A percentile compares a stretch with the other conserved stretches of the same genome.
These are phyloP conservation scores for Malbranchea zuffiana DNA, from an alignment of 2,329 filamentous ascomycete species.

Conservation along the genomic window DNA sequence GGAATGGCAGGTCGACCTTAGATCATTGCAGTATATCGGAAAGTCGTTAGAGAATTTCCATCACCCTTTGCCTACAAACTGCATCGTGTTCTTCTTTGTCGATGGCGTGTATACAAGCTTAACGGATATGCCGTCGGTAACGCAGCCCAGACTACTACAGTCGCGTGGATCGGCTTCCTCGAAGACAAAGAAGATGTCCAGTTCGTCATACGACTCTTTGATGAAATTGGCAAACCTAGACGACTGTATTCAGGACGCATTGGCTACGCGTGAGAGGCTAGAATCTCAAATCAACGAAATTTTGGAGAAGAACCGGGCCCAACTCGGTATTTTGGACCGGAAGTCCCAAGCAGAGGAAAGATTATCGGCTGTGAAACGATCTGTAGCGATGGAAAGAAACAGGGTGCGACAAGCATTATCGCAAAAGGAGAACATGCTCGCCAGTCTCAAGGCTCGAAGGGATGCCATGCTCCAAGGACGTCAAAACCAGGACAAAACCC, in stretches of 20 bases:
- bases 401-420: slow-evolving; percentile 51
- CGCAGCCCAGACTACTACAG: slow-evolving; percentile 16
- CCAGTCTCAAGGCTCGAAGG: slow-evolving; percentile 54
- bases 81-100: slow-evolving; percentile 70
- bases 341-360: slow-evolving; percentile 33
- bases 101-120: slow-evolving; percentile 77
- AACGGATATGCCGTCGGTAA: slow-evolving; percentile 50
- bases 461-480: slow-evolving; percentile 57
- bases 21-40: slow-evolving; percentile 66
- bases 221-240: slow-evolving; percentile 84
- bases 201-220: slow-evolving; percentile 75
- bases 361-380: slow-evolving; percentile 34
- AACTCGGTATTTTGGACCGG: slow-evolving; percentile 23
- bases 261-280: slow-evolving; percentile 63
- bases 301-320: slow-evolving; percentile 28
- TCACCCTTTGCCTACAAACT: slow-evolving; percentile 67
- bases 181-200: slow-evolving; percentile 44
- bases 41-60: slow-evolving; percentile 53
- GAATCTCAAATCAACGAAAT: slow-evolving; percentile 62
- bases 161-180: slow-evolving; percentile 19
- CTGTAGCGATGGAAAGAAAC: slow-evolving; percentile 54
- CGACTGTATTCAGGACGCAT: slow-evolving; percentile 79
- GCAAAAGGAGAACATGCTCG: slow-evolving; percentile 55
- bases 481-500: slow-evolving; percentile 47
- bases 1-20: slow-evolving; percentile 60